These are phyloP conservation scores for Onygenales sp. DNA, from an alignment of 2,329 filamentous ascomycete species.

Conservation along the genomic window DNA sequence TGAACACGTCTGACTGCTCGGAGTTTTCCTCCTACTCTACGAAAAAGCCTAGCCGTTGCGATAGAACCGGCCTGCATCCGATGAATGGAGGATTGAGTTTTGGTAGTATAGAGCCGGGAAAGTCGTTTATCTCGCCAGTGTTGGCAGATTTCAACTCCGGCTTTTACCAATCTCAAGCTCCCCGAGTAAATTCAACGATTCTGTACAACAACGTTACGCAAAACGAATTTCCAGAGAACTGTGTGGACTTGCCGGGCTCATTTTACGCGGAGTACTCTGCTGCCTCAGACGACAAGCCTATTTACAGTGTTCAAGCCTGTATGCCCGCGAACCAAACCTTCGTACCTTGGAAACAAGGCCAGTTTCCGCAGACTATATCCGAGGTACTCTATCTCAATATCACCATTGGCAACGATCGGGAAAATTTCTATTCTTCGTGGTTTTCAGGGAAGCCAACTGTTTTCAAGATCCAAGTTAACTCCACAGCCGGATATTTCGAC, in stretches of 20 bases:
- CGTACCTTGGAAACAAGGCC: background rate
- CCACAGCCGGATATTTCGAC: slow-evolving; percentile 4
- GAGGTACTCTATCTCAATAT: background rate
- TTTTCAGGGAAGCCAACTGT: background rate
- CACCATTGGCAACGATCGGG: background rate
- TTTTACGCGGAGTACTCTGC: background rate
- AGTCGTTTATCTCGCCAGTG: background rate
- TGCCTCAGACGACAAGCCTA: background rate
- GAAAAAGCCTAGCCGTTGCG: background rate
- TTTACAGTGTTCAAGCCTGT: background rate
- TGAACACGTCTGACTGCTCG: background rate
- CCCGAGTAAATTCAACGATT: background rate
- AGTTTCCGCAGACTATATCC: background rate
- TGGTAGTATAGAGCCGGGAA: background rate
- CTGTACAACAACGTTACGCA: background rate
- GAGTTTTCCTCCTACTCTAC: background rate
- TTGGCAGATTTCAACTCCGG: background rate
- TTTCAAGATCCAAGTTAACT: slow-evolving; percentile 15
- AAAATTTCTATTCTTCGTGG: background rate
- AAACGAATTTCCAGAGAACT: background rate
- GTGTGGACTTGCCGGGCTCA: background rate
- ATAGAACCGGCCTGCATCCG: background rate
- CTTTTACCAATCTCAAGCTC: background rate
- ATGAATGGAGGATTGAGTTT: background rate
- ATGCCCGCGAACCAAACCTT: background rate